These are phyloP conservation scores for Cercophora scortea DNA, from an alignment of 495 filamentous ascomycete genomes.

Conservation along the genomic window DNA sequence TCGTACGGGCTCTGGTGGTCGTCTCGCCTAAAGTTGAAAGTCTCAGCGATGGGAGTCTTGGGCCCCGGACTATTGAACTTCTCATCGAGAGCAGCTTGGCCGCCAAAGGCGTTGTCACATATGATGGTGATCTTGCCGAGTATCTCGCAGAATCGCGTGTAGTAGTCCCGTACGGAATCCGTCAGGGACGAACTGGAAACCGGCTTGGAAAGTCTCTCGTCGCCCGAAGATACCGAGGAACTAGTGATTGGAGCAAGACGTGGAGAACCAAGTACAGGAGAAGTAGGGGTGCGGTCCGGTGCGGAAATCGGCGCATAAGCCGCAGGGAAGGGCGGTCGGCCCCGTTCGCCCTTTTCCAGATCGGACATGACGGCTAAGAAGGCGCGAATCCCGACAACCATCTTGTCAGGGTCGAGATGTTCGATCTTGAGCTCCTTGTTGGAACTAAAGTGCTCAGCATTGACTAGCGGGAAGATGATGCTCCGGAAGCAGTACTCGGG, in stretches of 20 bases:
- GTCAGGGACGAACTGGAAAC: conserved; percentile 65
- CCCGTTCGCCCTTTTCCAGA: conserved; percentile 74
- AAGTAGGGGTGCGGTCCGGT: conserved; percentile 42
- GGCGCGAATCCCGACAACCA: conserved; percentile 89
- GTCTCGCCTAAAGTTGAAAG: conserved; percentile 83
- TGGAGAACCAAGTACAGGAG: conserved; percentile 44
- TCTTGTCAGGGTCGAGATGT: conserved; percentile 89
- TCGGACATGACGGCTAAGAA: conserved; percentile 91
- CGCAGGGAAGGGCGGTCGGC: conserved; percentile 75
- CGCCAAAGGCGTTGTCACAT: conserved; percentile 93
- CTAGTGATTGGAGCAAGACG: conserved; percentile 18
- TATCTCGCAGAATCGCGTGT: conserved; percentile 86
- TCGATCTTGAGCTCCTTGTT: conserved; percentile 80
- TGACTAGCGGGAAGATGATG: conserved; percentile 91
- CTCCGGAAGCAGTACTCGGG: conserved; percentile 86
- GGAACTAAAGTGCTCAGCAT: conserved; percentile 75
- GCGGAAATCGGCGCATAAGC: conserved; percentile 36
- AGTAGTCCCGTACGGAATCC: conserved; percentile 73
- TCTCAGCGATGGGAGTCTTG: conserved; percentile 89
- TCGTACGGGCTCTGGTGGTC: conserved; percentile 67
- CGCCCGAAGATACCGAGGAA: conserved; percentile 23
- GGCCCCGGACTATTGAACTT: conserved; percentile 80
- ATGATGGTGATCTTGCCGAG: conserved; percentile 91
- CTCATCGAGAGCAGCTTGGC: conserved; percentile 90
- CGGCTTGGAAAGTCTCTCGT: conserved; percentile 61